Percentiles rank a stretch among this genome's conserved stretches.
Conservation (phyloP, 2,329 filamentous ascomycete species). For the Aspergillus sojae region DNA sequence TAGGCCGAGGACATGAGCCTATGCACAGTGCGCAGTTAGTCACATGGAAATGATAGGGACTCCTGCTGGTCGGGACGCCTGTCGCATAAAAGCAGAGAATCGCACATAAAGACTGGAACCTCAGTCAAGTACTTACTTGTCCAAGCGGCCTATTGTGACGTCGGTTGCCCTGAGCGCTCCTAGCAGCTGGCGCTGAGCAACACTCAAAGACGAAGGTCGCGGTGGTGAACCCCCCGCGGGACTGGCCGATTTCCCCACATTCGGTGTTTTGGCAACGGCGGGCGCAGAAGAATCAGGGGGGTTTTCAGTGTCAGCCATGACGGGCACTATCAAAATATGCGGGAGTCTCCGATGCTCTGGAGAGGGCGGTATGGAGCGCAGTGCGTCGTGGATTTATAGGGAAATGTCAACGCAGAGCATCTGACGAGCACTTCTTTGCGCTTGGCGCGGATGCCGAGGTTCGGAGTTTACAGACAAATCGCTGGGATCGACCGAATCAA, state of each 20-base stretch:
- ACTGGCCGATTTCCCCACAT: constrained; percentile 27
- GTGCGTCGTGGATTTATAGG: constrained; percentile 7
- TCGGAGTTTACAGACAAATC: constrained; percentile 11
- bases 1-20: constrained; percentile 68
- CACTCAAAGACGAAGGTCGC: constrained; percentile 10
- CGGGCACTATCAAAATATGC: not conserved
- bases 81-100: not conserved
- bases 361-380: not conserved
- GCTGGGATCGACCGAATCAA: not conserved
- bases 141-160: constrained; percentile 31
- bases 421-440: constrained; percentile 12
- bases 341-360: constrained; percentile 1
- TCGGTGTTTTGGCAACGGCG: constrained; percentile 20
- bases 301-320: constrained; percentile 27
- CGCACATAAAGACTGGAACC: not conserved
- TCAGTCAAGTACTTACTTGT: constrained; percentile 27
- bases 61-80: not conserved
- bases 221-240: constrained; percentile 16
- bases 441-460: constrained; percentile 19
- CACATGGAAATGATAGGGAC: not conserved
- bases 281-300: constrained; percentile 17
- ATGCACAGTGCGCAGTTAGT: constrained; percentile 15
- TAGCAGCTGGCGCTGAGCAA: constrained; percentile 27
- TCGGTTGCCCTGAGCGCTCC: constrained; percentile 32
- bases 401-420: constrained; percentile 11